Evolutionary conservation across 805 yeast species (phyloP).

Genomic region (Danielozyma ontarioensis): DNA sequence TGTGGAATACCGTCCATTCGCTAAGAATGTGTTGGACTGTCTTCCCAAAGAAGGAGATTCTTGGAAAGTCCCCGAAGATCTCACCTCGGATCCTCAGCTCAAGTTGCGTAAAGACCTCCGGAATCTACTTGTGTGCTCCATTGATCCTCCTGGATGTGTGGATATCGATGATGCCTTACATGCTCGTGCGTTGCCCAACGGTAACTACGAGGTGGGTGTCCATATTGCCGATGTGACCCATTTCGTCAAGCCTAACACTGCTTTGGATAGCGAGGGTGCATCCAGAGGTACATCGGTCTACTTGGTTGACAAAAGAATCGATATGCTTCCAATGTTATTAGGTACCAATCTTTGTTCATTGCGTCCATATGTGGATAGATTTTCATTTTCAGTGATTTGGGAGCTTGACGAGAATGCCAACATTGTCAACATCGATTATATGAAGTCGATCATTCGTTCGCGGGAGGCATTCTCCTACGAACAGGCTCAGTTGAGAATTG

Average conservation of each 20-base stretch:
- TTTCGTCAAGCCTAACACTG: constrained; percentile 88
- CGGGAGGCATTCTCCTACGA: constrained; percentile 94
- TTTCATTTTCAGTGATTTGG: constrained; percentile 95
- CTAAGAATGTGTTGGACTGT: constrained; percentile 87
- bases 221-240: constrained; percentile 99
- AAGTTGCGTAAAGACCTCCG: constrained; percentile 78
- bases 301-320: constrained; percentile 95
- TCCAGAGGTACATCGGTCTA: constrained; percentile 96
- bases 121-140: constrained; percentile 86
- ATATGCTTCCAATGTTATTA: constrained; percentile 91
- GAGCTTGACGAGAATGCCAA: constrained; percentile 84
- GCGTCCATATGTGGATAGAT: constrained; percentile 92
- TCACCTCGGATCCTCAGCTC: constrained; percentile 45
- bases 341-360: constrained; percentile 96
- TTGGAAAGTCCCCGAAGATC: constrained; percentile 79
- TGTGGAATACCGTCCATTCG: constrained; percentile 93
- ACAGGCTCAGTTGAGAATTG: constrained; percentile 87
- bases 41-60: constrained; percentile 89
- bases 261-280: constrained; percentile 94
- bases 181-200: constrained; percentile 79
- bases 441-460: constrained; percentile 85
- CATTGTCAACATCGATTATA: constrained; percentile 70
- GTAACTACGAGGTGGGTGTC: constrained; percentile 95
- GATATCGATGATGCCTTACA: constrained; percentile 98
- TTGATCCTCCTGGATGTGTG: constrained; percentile 97